A percentile compares a stretch with the other conserved stretches of the same genome.
Evolutionary conservation across 768 basidiomycete genomes (phyloP).

Genomic region (Heimioporus sp.): DNA sequence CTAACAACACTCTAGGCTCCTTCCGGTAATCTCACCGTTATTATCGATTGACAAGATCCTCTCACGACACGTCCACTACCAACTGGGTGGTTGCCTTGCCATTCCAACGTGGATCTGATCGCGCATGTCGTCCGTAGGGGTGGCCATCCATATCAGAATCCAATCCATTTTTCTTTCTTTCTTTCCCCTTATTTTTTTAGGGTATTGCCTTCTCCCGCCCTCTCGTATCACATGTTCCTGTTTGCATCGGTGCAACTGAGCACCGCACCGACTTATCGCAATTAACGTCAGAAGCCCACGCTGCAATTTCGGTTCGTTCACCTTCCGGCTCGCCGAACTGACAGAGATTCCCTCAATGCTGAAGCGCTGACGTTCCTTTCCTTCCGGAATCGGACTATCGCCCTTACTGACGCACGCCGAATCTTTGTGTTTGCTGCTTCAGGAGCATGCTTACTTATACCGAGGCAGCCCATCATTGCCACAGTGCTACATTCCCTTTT

Average conservation of each 20-base stretch:
- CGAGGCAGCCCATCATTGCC: neutral
- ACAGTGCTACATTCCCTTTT: neutral
- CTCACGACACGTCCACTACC: constrained; percentile 17
- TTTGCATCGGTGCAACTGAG: constrained; percentile 2
- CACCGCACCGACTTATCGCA: constrained; percentile 9
- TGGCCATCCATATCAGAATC: constrained; percentile 21
- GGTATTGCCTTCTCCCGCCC: constrained; percentile 1
- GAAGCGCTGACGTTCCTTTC: neutral
- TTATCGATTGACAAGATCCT: constrained; percentile 21
- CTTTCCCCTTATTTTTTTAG: neutral
- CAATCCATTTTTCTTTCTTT: constrained; percentile 4
- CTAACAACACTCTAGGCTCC: neutral
- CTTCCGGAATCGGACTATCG: constrained; percentile 9
- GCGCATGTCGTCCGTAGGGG: constrained; percentile 1
- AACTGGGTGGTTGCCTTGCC: neutral
- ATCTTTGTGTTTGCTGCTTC: neutral
- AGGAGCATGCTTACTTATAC: constrained; percentile 21
- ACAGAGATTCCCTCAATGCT: neutral
- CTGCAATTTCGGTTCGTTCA: constrained; percentile 3
- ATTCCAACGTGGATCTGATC: constrained; percentile 5
- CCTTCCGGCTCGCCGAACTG: neutral
- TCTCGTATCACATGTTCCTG: constrained; percentile 3
- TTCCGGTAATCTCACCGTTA: constrained; percentile 10
- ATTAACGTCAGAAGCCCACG: constrained; percentile 19
- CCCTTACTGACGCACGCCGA: neutral